These are phyloP conservation scores for Xylaria sp. DNA, from an alignment of 2,329 filamentous ascomycete species.

Conservation along the genomic window DNA sequence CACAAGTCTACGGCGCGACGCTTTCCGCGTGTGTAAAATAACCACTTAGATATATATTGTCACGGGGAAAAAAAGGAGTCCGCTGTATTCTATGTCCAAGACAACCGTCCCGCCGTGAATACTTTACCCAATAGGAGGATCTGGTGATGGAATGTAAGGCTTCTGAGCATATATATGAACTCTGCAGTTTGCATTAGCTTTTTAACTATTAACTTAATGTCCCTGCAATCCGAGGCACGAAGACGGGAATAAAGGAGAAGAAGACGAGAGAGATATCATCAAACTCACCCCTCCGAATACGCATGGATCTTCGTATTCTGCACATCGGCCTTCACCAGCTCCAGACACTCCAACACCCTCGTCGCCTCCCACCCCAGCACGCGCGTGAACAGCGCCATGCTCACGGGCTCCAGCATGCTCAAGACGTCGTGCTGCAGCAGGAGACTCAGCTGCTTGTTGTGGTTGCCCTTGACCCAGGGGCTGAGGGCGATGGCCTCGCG, in stretches of 20 bases:
- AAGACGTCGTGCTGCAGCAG: constrained; percentile 42
- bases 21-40: neutral
- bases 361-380: constrained; percentile 41
- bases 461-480: constrained; percentile 40
- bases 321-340: constrained; percentile 40
- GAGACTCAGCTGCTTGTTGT: constrained; percentile 40
- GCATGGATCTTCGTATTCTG: constrained; percentile 41
- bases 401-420: constrained; percentile 40
- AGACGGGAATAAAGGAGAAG: neutral
- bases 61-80: neutral
- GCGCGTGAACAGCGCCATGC: constrained; percentile 44
- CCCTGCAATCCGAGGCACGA: neutral
- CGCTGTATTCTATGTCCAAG: neutral
- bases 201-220: neutral
- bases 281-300: constrained; percentile 42
- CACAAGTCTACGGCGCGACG: neutral
- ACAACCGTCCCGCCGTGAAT: neutral
- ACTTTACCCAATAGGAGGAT: neutral
- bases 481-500: constrained; percentile 39
- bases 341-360: constrained; percentile 36
- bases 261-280: neutral
- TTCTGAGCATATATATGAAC: constrained; percentile 38
- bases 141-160: constrained; percentile 1
- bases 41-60: neutral
- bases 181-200: constrained; percentile 18